Percentiles rank a stretch among this genome's conserved stretches.
These are phyloP conservation scores for Thalassiosira profunda DNA, from an alignment of 108 stramenopile species.

Conservation along the genomic window DNA sequence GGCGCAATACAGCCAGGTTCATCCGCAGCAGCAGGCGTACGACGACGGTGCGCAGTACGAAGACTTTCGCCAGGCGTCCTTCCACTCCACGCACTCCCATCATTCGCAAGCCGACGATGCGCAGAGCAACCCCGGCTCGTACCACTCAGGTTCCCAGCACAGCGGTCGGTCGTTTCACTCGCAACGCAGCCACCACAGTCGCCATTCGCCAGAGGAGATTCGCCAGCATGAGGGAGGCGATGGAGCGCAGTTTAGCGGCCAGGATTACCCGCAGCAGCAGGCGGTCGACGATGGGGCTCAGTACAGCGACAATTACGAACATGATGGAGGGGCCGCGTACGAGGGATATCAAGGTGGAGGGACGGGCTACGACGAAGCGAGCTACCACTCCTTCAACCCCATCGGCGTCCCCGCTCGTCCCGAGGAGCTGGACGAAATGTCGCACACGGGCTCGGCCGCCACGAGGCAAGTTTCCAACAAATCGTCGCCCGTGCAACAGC, in stretches of 20 bases:
- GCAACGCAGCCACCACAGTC: not conserved
- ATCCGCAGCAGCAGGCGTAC: too few species aligned
- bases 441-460: constrained; percentile 15
- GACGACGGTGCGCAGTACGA: too few species aligned
- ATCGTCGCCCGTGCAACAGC: not conserved
- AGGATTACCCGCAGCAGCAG: too few species aligned
- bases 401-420: not conserved
- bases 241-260: too few species aligned
- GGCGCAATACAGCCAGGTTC: too few species aligned
- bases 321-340: not conserved
- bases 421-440: constrained; percentile 17
- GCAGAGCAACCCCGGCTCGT: not conserved
- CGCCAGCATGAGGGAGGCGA: too few species aligned
- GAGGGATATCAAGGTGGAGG: constrained; percentile 1
- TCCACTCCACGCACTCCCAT: not conserved
- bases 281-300: too few species aligned
- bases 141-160: not conserved
- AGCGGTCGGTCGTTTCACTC: constrained; percentile 3
- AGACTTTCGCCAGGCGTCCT: not conserved
- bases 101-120: not conserved
- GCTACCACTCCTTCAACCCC: constrained; percentile 8
- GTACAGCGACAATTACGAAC: not conserved
- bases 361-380: constrained; percentile 1
- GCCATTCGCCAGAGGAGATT: too few species aligned
- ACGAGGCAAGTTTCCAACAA: constrained; percentile 34